These are phyloP conservation scores for Gentiana straminea DNA, from an alignment of 257 asterid species.

Conservation along the genomic window DNA sequence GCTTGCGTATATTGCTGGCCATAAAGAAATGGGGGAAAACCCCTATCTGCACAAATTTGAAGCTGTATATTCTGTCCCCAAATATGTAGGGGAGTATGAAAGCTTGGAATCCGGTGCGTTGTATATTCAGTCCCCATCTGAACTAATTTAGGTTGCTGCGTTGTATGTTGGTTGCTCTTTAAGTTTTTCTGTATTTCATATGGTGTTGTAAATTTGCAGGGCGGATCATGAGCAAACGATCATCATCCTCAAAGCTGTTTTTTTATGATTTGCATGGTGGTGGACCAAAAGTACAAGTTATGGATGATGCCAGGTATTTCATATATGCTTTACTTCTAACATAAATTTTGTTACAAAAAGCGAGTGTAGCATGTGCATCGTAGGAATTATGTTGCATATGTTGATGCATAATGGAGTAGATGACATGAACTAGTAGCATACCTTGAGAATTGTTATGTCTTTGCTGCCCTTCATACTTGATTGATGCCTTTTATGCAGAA, in stretches of 20 bases:
- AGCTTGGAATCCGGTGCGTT: conserved; percentile 46
- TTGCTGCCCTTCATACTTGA: not conserved
- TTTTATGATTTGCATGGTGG: conserved; percentile 78
- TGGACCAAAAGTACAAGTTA: conserved; percentile 78
- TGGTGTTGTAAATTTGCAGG: conserved; percentile 26
- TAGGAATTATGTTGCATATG: too few relatives aligned
- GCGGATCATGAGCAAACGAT: conserved; percentile 67
- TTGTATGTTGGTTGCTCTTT: not conserved
- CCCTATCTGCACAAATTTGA: conserved; percentile 77
- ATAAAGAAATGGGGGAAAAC: conserved; percentile 50
- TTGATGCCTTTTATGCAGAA: conserved; percentile 26
- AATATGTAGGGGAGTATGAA: conserved; percentile 42
- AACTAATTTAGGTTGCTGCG: too few relatives aligned
- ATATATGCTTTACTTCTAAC: too few relatives aligned
- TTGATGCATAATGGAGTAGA: too few relatives aligned
- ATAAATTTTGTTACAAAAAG: too few relatives aligned
- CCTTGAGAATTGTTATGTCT: too few relatives aligned
- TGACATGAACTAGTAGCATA: too few relatives aligned
- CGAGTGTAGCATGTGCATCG: too few relatives aligned
- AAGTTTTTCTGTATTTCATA: not conserved
- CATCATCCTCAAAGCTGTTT: conserved; percentile 63
- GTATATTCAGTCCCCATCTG: conserved; percentile 25
- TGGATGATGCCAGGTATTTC: conserved; percentile 70
- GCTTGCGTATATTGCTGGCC: conserved; percentile 43
- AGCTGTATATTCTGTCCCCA: conserved; percentile 36